Conservation (phyloP, 2,329 filamentous ascomycete genomes). For the Colletotrichum nymphaeae region DNA sequence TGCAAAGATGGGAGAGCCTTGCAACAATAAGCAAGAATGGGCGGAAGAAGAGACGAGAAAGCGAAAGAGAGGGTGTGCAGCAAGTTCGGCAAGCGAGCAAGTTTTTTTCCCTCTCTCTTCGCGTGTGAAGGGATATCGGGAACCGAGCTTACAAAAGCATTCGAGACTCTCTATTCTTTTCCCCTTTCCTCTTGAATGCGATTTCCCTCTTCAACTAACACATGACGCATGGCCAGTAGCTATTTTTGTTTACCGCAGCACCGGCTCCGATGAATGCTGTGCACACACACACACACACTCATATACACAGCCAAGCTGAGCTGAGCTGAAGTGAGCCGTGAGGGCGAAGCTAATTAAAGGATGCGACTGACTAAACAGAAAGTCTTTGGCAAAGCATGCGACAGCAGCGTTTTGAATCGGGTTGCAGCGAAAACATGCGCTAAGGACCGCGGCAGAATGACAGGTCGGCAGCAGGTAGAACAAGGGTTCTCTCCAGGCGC, state of each 20-base stretch:
- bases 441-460: slow-evolving; percentile 28
- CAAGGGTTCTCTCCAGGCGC: slow-evolving; percentile 9
- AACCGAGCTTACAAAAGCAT: slow-evolving; percentile 9
- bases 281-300: not conserved
- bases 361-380: slow-evolving; percentile 13
- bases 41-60: slow-evolving; percentile 1
- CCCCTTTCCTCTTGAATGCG: not conserved
- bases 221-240: not conserved
- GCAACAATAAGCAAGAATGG: slow-evolving; percentile 27
- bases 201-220: not conserved
- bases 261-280: not conserved
- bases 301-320: slow-evolving; percentile 7
- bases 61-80: not conserved
- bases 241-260: slow-evolving; percentile 18
- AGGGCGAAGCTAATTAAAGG: not conserved
- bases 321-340: not conserved
- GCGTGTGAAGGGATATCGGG: slow-evolving; percentile 1
- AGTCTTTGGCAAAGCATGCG: slow-evolving; percentile 1
- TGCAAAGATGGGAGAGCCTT: slow-evolving; percentile 23
- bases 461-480: slow-evolving; percentile 23
- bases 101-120: not conserved
- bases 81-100: slow-evolving; percentile 6
- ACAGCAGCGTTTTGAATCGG: slow-evolving; percentile 26
- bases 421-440: slow-evolving; percentile 12
- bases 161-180: not conserved